phyloP scores from a whole-genome alignment of 345 rosid species.

The Lepidium sativum region DNA sequence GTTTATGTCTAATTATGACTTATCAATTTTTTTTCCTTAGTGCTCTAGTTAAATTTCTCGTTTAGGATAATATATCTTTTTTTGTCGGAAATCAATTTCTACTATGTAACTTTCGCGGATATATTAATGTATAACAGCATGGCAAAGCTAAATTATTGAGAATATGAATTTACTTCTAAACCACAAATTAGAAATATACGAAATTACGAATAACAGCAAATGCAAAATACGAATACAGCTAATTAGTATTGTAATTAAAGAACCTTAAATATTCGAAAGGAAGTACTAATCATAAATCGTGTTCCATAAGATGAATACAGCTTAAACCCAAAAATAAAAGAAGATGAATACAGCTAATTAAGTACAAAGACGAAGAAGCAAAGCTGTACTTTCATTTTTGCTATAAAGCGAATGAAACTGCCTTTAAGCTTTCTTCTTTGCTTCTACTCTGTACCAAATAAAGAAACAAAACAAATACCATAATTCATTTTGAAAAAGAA shows the following conservation, averaged over 20 bases:
- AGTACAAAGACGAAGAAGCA: constrained; percentile 13
- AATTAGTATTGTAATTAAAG: not conserved
- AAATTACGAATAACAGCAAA: not conserved
- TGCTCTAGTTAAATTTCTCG: too few species aligned
- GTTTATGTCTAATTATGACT: too few species aligned
- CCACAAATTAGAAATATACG: not conserved
- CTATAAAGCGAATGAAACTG: constrained; percentile 20
- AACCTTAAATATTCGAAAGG: constrained; percentile 14
- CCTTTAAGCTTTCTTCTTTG: constrained; percentile 16
- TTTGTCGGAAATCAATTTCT: too few species aligned
- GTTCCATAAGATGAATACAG: constrained; percentile 6
- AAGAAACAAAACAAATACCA: not conserved
- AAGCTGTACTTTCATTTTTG: constrained; percentile 12
- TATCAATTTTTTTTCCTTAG: too few species aligned
- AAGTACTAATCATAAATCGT: constrained; percentile 5
- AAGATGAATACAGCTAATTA: not conserved
- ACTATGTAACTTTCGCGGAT: too few species aligned
- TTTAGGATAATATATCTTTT: too few species aligned
- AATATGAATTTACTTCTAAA: constrained; percentile 1
- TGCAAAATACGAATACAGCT: not conserved
- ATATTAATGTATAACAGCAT: not conserved
- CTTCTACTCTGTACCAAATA: not conserved
- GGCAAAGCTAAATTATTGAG: constrained; percentile 14
- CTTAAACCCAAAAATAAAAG: too few species aligned
- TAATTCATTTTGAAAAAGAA: not conserved